Percentiles rank a stretch among this genome's conserved stretches.
These are phyloP conservation scores for Aspergillus jensenii DNA, from an alignment of 2,329 filamentous ascomycete genomes.

Conservation along the genomic window DNA sequence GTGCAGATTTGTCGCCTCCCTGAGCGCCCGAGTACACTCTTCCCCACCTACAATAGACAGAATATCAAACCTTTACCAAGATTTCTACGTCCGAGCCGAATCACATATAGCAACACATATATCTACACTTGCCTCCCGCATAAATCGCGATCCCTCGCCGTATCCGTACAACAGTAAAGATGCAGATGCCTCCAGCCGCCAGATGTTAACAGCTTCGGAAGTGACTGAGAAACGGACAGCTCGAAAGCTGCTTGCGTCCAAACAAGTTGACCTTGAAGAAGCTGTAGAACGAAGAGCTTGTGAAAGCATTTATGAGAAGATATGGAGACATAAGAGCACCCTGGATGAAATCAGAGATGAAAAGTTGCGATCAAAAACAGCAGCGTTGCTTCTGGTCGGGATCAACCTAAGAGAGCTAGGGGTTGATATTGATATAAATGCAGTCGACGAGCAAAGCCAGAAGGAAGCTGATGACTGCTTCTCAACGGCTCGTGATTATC, in stretches of 20 bases:
- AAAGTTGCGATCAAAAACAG: slow-evolving; percentile 90
- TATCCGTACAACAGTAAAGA: slow-evolving; percentile 52
- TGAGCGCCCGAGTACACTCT: slow-evolving; percentile 82
- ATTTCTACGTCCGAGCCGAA: slow-evolving; percentile 82
- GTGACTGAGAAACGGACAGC: slow-evolving; percentile 77
- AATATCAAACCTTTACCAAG: slow-evolving; percentile 84
- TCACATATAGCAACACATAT: slow-evolving; percentile 85
- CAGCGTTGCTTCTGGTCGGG: slow-evolving; percentile 83
- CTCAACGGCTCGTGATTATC: slow-evolving; percentile 66
- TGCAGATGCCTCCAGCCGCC: slow-evolving; percentile 58
- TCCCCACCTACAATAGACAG: slow-evolving; percentile 80
- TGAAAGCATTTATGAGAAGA: slow-evolving; percentile 79
- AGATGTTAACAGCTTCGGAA: slow-evolving; percentile 89
- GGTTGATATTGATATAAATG: slow-evolving; percentile 62
- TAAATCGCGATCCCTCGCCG: slow-evolving; percentile 67
- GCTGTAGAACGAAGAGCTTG: slow-evolving; percentile 84
- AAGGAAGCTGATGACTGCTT: slow-evolving; percentile 73
- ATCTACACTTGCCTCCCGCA: slow-evolving; percentile 70
- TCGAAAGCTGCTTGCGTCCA: slow-evolving; percentile 74
- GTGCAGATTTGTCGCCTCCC: slow-evolving; percentile 80
- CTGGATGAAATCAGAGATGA: slow-evolving; percentile 95
- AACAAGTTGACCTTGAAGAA: slow-evolving; percentile 77
- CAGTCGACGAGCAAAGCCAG: slow-evolving; percentile 58
- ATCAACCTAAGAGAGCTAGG: slow-evolving; percentile 85
- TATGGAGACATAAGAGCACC: slow-evolving; percentile 88